Percentiles rank a stretch among this genome's conserved stretches.
Evolutionary conservation across 805 yeast genomes (phyloP).

Genomic region (Yarrowia keelungensis): DNA sequence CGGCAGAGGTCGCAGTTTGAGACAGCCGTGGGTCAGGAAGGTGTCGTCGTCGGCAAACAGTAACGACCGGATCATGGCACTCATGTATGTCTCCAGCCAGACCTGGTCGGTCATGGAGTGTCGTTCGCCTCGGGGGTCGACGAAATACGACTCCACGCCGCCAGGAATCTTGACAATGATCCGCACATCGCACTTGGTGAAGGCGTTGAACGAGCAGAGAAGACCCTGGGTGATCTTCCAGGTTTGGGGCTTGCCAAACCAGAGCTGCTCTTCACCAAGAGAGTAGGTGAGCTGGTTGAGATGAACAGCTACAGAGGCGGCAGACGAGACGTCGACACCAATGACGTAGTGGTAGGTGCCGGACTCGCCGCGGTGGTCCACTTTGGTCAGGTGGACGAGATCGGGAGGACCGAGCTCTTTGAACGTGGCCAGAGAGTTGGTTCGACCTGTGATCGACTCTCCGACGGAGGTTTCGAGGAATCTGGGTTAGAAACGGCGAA

Average conservation of each 20-base stretch:
- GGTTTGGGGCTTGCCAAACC: conserved; percentile 68
- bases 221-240: conserved; percentile 55
- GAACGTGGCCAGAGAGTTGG: conserved; percentile 53
- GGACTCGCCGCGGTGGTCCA: conserved; percentile 54
- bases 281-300: conserved; percentile 56
- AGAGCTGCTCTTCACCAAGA: conserved; percentile 64
- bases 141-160: conserved; percentile 51
- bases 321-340: conserved; percentile 61
- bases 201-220: conserved; percentile 69
- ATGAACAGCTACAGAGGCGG: conserved; percentile 64
- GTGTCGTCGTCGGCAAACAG: conserved; percentile 81
- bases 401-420: conserved; percentile 79
- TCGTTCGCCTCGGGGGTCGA: conserved; percentile 53
- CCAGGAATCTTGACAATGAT: conserved; percentile 67
- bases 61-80: conserved; percentile 77
- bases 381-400: conserved; percentile 59
- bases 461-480: conserved; percentile 59
- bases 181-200: conserved; percentile 75
- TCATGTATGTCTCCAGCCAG: conserved; percentile 61
- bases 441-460: conserved; percentile 61
- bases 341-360: conserved; percentile 63
- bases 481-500: conserved; percentile 44
- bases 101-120: conserved; percentile 47
- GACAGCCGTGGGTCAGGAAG: conserved; percentile 79
- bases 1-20: conserved; percentile 77